phyloP scores from a whole-genome alignment of 2,329 filamentous ascomycete genomes.

The Curvularia lunata region DNA sequence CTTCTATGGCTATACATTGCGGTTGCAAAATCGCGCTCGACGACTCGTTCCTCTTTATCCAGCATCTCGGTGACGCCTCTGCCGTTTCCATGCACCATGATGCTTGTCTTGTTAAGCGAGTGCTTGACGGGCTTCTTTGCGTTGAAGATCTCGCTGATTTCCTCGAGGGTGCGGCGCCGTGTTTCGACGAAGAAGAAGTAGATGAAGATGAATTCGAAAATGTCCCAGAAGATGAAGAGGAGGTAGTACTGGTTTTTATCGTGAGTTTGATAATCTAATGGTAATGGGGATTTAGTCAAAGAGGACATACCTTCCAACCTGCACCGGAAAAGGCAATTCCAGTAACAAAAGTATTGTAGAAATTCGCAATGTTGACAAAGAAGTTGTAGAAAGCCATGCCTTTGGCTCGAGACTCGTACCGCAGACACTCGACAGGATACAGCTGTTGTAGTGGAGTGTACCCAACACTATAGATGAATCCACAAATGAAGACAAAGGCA shows the following conservation, averaged over 20 bases:
- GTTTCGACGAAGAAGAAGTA: slow-evolving; percentile 49
- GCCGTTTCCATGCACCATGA: slow-evolving; percentile 39
- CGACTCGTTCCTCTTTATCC: slow-evolving; percentile 33
- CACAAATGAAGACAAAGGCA: slow-evolving; percentile 55
- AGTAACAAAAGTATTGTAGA: slow-evolving; percentile 56
- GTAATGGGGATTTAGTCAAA: no score
- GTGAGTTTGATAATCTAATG: neutral
- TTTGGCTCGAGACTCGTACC: slow-evolving; percentile 57
- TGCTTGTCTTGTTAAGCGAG: slow-evolving; percentile 37
- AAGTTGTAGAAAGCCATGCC: slow-evolving; percentile 58
- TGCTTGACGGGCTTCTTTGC: slow-evolving; percentile 50
- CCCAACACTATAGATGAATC: slow-evolving; percentile 47
- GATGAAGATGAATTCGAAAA: slow-evolving; percentile 51
- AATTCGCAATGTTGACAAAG: slow-evolving; percentile 54
- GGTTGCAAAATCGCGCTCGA: slow-evolving; percentile 11
- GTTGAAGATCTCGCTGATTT: slow-evolving; percentile 54
- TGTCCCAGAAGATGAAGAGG: slow-evolving; percentile 52
- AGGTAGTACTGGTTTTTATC: slow-evolving; percentile 43
- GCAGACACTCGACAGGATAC: slow-evolving; percentile 58
- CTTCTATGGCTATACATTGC: neutral
- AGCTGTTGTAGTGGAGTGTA: slow-evolving; percentile 57
- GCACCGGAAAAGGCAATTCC: slow-evolving; percentile 49
- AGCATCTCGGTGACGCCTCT: slow-evolving; percentile 41
- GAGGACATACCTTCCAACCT: slow-evolving; percentile 50
- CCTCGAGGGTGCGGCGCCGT: slow-evolving; percentile 53